Evolutionary conservation across 2,329 filamentous ascomycete species (phyloP).

Genomic region (Beauveria brongniartii): DNA sequence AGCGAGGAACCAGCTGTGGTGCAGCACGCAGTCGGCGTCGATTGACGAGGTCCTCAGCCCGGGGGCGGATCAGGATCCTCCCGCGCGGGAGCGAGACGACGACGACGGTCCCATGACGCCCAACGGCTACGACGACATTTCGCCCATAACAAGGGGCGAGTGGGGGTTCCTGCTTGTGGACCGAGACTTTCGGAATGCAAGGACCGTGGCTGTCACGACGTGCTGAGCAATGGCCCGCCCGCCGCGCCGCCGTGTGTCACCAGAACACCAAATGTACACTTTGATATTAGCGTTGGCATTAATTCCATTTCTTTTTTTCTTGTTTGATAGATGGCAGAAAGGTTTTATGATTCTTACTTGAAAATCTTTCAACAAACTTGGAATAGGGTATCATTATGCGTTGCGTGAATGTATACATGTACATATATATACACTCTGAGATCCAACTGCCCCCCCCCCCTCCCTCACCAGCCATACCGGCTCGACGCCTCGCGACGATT

Average conservation of each 20-base stretch:
- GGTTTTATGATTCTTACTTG: neutral
- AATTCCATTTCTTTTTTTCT: neutral
- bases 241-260: no score
- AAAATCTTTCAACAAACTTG: neutral
- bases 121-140: constrained; percentile 54
- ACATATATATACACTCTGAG: no score
- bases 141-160: constrained; percentile 52
- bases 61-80: constrained; percentile 13
- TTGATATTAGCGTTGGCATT: neutral
- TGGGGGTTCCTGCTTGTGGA: constrained; percentile 54
- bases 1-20: constrained; percentile 28
- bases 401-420: neutral
- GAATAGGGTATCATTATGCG: neutral
- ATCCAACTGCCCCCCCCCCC: neutral
- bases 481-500: constrained; percentile 76
- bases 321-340: no score
- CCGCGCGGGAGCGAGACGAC: neutral
- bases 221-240: constrained; percentile 27
- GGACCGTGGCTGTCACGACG: constrained; percentile 44
- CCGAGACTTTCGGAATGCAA: constrained; percentile 33
- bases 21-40: constrained; percentile 18
- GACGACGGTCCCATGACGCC: constrained; percentile 39
- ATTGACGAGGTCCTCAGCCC: constrained; percentile 38
- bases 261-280: neutral
- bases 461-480: constrained; percentile 67